Conservation (phyloP, 192 early-diverging fungal genomes). For the Gigaspora rosea region DNA sequence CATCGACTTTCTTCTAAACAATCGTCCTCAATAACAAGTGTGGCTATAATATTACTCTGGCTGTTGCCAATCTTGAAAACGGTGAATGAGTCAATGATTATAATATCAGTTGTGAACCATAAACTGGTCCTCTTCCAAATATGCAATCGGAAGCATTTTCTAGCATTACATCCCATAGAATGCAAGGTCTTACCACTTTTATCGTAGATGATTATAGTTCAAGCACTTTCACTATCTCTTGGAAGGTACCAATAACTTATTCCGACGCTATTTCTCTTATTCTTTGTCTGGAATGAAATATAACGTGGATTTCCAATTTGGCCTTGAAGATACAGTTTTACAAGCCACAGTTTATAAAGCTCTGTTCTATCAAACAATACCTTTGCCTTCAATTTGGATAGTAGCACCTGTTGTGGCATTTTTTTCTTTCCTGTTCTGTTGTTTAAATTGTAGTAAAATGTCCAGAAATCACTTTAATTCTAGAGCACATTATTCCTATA, state of each 20-base stretch:
- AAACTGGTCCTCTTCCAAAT: background rate
- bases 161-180: background rate
- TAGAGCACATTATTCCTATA: no score
- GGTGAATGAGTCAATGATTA: background rate
- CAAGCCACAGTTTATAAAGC: conserved; percentile 1
- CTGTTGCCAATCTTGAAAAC: conserved; percentile 12
- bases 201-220: background rate
- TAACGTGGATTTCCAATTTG: background rate
- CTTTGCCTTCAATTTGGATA: no score
- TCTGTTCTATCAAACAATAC: no score
- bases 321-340: background rate
- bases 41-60: background rate
- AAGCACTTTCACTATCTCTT: background rate
- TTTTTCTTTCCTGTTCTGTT: no score
- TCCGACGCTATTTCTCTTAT: background rate
- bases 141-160: background rate
- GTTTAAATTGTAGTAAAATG: no score
- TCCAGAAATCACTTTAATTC: no score
- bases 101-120: background rate
- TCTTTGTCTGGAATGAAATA: background rate
- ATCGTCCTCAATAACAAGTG: conserved; percentile 10
- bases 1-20: background rate
- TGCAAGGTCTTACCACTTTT: background rate
- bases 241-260: background rate
- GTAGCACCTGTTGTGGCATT: no score